Evolutionary conservation across 2,329 filamentous ascomycete genomes (phyloP), one percentile per base, ranked within the genome.

Genomic region (Curvularia hawaiiensis): DNA sequence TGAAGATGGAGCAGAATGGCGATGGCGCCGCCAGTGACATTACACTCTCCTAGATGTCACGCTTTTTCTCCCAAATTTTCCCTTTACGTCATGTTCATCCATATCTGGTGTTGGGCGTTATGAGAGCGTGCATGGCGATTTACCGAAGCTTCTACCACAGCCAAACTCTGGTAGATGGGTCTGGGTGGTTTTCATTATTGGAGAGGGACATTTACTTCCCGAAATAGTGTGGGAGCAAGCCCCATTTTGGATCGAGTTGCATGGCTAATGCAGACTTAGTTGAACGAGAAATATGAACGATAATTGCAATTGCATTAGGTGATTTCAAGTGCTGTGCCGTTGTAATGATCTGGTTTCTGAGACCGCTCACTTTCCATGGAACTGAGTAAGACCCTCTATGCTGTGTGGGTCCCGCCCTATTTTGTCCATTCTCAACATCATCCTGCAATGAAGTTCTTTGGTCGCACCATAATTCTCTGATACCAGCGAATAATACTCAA

Each of bases 1-100:
- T 73, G 14, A 74, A 63, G 62, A 75, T 75, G 72, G 73, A 77
- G 51, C 65, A 70, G 54, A 76, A 75, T 49, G 74, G 74, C 26
- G 73, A 75, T 52, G 63, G 61, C 14, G 65, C 71, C 31, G 68
- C 69, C 38, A 75, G 74, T 55, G 74, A 75, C 38, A 65, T 72
- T 11, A 75, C 73, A 2, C 40, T 74, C 11, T 74, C 72, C 46
- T 75, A 68, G 64, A 40, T 12, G 4, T 18, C 12, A 9, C 33
- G n/a, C 11, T 18, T 18, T 11, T 50, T 35, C 10, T 30, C 12
- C 20, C 20, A 16, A 9, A 6, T 12, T 31, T 30, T 52, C 11
- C 28, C 11, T 52, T 47, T 45, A 24, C 14, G 5, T 41, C 48
- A 52, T 56, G 28, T 33, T 52, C 30, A 24, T 40, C 45, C 33